phyloP scores from a whole-genome alignment of 139 green algal species.

The Tetraselmis striata region DNA sequence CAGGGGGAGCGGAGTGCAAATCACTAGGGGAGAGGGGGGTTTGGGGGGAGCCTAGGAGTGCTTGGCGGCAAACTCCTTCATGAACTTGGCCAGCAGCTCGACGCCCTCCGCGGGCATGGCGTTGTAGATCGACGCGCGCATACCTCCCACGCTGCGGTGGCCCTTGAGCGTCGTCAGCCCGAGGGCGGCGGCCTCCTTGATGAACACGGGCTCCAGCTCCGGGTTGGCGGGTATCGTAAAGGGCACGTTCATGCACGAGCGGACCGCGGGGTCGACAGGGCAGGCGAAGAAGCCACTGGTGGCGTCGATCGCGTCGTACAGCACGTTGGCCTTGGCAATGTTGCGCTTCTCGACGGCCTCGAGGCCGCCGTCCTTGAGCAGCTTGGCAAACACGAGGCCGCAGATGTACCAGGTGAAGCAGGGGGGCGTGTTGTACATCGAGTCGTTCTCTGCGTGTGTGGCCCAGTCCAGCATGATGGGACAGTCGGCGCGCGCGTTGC shows the following conservation, averaged over 20 bases:
- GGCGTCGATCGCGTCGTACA: constrained; percentile 87
- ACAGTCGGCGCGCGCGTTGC: constrained; percentile 56
- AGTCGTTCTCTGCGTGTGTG: constrained; percentile 77
- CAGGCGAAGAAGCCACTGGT: constrained; percentile 85
- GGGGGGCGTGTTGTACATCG: constrained; percentile 97
- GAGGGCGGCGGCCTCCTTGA: constrained; percentile 50
- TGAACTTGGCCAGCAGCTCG: constrained; percentile 78
- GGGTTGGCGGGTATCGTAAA: constrained; percentile 89
- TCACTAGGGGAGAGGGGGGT: not conserved
- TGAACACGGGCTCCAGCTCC: constrained; percentile 81
- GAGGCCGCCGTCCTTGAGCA: constrained; percentile 65
- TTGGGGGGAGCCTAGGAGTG: constrained; percentile 24
- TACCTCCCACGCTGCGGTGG: constrained; percentile 93
- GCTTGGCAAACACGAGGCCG: constrained; percentile 92
- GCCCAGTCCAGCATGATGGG: constrained; percentile 94
- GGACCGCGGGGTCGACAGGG: constrained; percentile 72
- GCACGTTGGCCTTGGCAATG: constrained; percentile 63
- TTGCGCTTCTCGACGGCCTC: constrained; percentile 60
- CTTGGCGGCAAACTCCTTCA: constrained; percentile 75
- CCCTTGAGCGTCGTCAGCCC: constrained; percentile 79
- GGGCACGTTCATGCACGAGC: constrained; percentile 97
- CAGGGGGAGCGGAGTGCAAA: no score
- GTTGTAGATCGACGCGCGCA: constrained; percentile 99
- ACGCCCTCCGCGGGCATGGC: constrained; percentile 92
- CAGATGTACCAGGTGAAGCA: constrained; percentile 98